These are phyloP conservation scores for Obelidium mucronatum DNA, from an alignment of 192 early-diverging fungal species.

Conservation along the genomic window DNA sequence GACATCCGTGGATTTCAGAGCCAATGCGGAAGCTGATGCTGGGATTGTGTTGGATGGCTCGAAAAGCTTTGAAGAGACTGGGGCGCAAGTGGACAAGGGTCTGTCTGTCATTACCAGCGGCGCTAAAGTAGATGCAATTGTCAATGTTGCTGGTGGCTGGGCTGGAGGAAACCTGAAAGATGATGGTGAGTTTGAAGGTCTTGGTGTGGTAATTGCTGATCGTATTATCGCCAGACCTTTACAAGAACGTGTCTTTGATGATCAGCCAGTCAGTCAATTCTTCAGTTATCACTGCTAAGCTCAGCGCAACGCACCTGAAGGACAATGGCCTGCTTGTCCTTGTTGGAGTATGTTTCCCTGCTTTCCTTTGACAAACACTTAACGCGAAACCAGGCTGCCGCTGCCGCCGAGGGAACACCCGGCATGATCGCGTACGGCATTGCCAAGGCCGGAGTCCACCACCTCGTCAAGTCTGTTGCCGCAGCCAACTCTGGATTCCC, in stretches of 20 bases:
- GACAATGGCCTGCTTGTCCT: slow-evolving; percentile 77
- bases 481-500: slow-evolving; percentile 77
- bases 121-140: slow-evolving; percentile 77
- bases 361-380: not conserved
- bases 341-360: slow-evolving; percentile 57
- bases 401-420: slow-evolving; percentile 77
- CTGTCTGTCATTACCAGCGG: slow-evolving; percentile 19
- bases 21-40: slow-evolving; percentile 76
- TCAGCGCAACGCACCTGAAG: slow-evolving; percentile 78
- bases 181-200: slow-evolving; percentile 48
- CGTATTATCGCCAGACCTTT: slow-evolving; percentile 46
- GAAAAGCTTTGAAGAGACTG: slow-evolving; percentile 59
- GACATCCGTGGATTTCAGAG: slow-evolving; percentile 76
- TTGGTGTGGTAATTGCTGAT: not conserved
- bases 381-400: slow-evolving; percentile 51
- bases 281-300: slow-evolving; percentile 81
- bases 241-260: slow-evolving; percentile 78
- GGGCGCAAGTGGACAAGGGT: slow-evolving; percentile 57
- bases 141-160: slow-evolving; percentile 97
- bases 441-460: slow-evolving; percentile 94
- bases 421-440: slow-evolving; percentile 87
- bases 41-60: slow-evolving; percentile 67
- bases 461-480: slow-evolving; percentile 80
- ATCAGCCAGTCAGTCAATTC: slow-evolving; percentile 82
- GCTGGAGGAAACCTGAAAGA: slow-evolving; percentile 85